Base-by-base conservation (phyloP, 306 rosid species). In the Luffa acutangula region DNA sequence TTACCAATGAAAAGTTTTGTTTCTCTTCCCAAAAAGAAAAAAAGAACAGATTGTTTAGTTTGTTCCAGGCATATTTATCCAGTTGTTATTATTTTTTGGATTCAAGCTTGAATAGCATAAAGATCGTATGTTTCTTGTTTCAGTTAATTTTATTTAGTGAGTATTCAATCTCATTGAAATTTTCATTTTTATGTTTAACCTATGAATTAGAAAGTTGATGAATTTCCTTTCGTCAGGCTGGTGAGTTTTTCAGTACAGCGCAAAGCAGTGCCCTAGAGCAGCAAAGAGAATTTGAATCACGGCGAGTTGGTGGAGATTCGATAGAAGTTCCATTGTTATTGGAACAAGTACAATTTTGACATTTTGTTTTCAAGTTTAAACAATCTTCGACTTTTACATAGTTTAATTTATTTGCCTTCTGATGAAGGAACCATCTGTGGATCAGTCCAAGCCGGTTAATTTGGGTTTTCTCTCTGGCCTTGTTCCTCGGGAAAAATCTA, bases 241-340 rank as follows among this genome's bases (percentile, higher is more conserved):
- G 96, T 67, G 95, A 89, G 54, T 85, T 92, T 85, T 92, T 92
- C 84, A 13, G 76, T 82, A 56, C 81, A 20, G 96, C 93, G 14
- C 87, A 87, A 83, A 89, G 63, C 80, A 81, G 77, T 41, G 97
- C 91, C 42, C 73, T 79, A 42, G 90, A 87, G 60, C 91, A 79
- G 75, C 96, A 85, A 72, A 87, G 85, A 77, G 92, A 85, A 82
- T 52, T 81, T 80, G 89, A 89, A 79, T 89, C 82, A 78, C 86
- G 84, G 42, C 66, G 81, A 77, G 71, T 11, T 75, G 83, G 79
- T 80, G 92, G 89, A 82, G 89, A 83, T 54, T 87, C 96, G 56
- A 87, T 94, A 66, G 96, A 90, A 83, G 89, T 89, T 70, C 98
- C 98, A 51, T 81, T 94, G 77, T 89, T 94, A 85, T 69, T 80